Base-by-base conservation (phyloP, 78 protist genomes). In the Emiliania huxleyi region DNA sequence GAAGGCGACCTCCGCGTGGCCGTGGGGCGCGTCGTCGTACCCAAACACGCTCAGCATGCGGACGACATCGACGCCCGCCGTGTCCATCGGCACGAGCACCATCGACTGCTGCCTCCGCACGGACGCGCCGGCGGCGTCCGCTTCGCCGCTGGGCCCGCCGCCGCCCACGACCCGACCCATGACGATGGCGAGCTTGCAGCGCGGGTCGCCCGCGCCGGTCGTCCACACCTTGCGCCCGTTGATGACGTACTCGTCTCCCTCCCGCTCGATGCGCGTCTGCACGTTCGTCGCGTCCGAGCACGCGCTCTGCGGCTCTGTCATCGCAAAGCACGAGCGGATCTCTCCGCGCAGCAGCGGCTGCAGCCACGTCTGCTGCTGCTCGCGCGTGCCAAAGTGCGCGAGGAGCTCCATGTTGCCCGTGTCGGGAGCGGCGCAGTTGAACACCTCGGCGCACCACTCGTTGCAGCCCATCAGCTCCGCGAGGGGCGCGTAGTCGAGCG, bases 351-450 rank as follows among this genome's bases (percentile, higher is more conserved):
- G 89, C 37, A 81, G 89, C 46, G 89, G 89, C 23, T 2, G 3
- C 40, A 81, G 89, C 89, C 89, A 81, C 21, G 56, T 38, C 46
- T 6, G 44, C 18, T 21, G 1, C 94, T 97, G 98, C 40, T 71
- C 96, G 12, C 3, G 79, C 0, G 94, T 96, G n/a, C 98, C 98
- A 90, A 89, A 96, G n/a, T 2, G 29, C 0, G 37, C 35, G 6
- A 94, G 84, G 21, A 92, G 93, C 85, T 97, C 98, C 98, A 97
- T 97, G 95, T 97, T 97, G 38, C 98, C 98, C 1, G 97, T 96
- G 93, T 97, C 98, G 1, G 98, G 98, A 0, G 98, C 98, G 29
- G 90, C 48, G 79, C 93, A 91, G 93, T 97, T 97, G 93, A 93
- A 93, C 22, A 69, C 91, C 44, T 97, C 96, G 11, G 95, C 18